phyloP scores from a whole-genome alignment of 306 rosid species.

The Quercus engelmannii region DNA sequence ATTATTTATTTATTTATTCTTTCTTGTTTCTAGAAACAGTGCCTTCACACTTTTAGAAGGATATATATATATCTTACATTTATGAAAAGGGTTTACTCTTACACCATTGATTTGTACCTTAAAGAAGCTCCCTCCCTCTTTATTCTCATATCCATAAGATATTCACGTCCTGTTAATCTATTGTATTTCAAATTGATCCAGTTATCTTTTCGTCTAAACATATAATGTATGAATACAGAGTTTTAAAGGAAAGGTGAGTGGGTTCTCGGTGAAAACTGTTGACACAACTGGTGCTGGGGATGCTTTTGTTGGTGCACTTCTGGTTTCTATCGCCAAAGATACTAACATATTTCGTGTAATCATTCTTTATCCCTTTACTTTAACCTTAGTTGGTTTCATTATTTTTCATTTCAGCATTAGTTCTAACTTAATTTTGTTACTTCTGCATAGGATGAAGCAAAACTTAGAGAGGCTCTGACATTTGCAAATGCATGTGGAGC shows the following conservation, averaged over 20 bases:
- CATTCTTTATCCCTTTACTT: neutral
- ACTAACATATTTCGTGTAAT: conserved; percentile 38
- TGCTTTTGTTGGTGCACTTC: conserved; percentile 60
- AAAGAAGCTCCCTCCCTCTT: neutral
- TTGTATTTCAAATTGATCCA: neutral
- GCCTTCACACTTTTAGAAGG: neutral
- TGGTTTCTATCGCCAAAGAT: conserved; percentile 43
- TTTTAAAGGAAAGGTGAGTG: conserved; percentile 52
- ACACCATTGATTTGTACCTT: no score
- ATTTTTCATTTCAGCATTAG: neutral
- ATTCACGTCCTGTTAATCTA: neutral
- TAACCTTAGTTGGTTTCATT: neutral
- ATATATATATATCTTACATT: neutral
- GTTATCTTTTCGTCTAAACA: neutral
- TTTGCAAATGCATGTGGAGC: conserved; percentile 73
- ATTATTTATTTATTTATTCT: neutral
- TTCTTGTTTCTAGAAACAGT: neutral
- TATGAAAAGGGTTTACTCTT: no score
- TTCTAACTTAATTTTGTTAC: neutral
- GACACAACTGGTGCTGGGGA: conserved; percentile 84
- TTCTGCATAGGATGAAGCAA: conserved; percentile 37
- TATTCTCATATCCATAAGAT: neutral
- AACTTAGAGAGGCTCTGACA: conserved; percentile 49
- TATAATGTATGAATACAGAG: conserved; percentile 29
- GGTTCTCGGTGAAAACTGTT: conserved; percentile 45